Percentiles rank a stretch among this genome's conserved stretches.
phyloP scores from a whole-genome alignment of 106 monocot genomes.

The Phalaenopsis aphrodite region DNA sequence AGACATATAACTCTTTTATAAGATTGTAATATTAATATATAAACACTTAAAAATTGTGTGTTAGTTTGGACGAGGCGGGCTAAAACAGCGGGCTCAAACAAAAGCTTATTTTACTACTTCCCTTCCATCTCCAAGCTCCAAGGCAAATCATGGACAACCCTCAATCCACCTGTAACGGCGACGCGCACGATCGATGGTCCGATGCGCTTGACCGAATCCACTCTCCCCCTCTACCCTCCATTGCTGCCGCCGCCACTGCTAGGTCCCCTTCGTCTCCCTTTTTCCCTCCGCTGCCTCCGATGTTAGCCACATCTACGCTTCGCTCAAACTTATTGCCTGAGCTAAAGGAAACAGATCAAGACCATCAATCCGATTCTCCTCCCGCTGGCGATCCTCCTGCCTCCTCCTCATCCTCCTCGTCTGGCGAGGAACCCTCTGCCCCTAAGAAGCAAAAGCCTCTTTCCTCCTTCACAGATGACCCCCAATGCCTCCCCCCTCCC shows the following conservation, averaged over 20 bases:
- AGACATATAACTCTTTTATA: no score
- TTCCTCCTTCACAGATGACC: constrained; percentile 17
- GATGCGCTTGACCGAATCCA: constrained; percentile 21
- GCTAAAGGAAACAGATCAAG: background rate
- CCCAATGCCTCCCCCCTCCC: constrained; percentile 2
- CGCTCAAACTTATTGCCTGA: background rate
- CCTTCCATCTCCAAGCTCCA: background rate
- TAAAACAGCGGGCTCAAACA: no score
- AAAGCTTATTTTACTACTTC: no score
- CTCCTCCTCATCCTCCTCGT: background rate
- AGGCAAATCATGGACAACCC: background rate
- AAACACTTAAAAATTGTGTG: no score
- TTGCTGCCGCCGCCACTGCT: background rate
- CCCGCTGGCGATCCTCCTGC: background rate
- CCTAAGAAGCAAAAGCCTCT: constrained; percentile 33
- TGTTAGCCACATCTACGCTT: background rate
- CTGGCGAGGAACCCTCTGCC: constrained; percentile 14
- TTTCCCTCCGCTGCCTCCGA: background rate
- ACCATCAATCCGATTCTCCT: background rate
- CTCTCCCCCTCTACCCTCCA: background rate
- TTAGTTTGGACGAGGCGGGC: no score
- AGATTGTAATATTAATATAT: no score
- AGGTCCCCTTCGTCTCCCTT: background rate
- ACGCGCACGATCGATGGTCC: constrained; percentile 16
- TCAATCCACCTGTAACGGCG: constrained; percentile 1